Base-by-base conservation (phyloP, 148 eudicot genomes). In the Polygonum aviculare region DNA sequence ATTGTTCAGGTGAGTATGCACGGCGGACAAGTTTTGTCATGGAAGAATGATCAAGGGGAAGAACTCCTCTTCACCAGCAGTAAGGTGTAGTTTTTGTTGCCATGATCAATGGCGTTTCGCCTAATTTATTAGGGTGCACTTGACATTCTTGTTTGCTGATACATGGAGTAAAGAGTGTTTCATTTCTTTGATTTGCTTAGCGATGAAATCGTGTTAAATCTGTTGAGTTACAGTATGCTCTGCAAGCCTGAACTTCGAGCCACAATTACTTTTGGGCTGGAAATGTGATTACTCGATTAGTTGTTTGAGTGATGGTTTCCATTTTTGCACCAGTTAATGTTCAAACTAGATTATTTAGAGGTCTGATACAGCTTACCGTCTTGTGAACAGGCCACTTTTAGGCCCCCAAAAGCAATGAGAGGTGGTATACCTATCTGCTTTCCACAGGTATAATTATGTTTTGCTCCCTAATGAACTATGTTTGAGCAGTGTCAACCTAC, bases 371-470 rank as follows among this genome's bases (percentile, higher is more conserved):
- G 10, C 4, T 9, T 65, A 3, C 44, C 14, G 41, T 65, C 41
- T 65, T 16, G 45, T 67, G 72, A 81, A 74, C 75, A 92, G 99
- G 95, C 90, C 18, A 79, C 87, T 62, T 85, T 87, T 48, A 92
- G 83, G 84, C 86, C 97, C 78, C 91, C 96, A 15, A 93, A 90
- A 79, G 90, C 90, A 10, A 87, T 85, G 88, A 84, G 97, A 67
- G 99, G 98, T 78, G 99, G 99, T 69, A 90, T 91, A 22, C 88
- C 96, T 72, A 83, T 91, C 75, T 95, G 97, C 81, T 95, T 95
- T 74, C 99, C 99, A 33, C 93, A 95, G 99, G 99, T 95, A 85
- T 39, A n/a, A 52, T 72, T 49, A 18, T 75, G 57, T 33, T 74
- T 60, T 77, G 18, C 39, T 72, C 22, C 41, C 8, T 36, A 12